phyloP scores from a whole-genome alignment of 2,329 filamentous ascomycete genomes.

The Microsporum audouinii region DNA sequence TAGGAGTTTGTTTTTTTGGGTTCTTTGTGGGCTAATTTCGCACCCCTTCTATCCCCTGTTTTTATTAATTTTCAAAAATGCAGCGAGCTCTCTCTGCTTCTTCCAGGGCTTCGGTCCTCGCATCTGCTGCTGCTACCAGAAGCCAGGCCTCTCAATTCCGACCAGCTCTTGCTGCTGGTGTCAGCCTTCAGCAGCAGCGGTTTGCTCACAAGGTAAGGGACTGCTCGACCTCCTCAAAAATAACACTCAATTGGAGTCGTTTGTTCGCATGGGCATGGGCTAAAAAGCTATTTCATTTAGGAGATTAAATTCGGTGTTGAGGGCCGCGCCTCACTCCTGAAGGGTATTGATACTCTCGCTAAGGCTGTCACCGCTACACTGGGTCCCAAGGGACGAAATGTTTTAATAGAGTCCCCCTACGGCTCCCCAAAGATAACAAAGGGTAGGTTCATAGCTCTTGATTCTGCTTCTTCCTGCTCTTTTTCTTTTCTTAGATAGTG shows the following conservation, averaged over 20 bases:
- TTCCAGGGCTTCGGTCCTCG: conserved; percentile 68
- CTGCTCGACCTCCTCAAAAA: background rate
- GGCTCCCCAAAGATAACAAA: conserved; percentile 99
- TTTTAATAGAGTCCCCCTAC: conserved; percentile 95
- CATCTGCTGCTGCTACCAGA: conserved; percentile 46
- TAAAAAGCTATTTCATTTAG: conserved; percentile 39
- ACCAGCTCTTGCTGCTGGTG: conserved; percentile 40
- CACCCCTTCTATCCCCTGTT: conserved; percentile 18
- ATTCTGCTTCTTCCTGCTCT: background rate
- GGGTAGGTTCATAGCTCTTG: conserved; percentile 46
- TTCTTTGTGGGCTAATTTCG: conserved; percentile 23
- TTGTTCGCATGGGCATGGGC: conserved; percentile 10
- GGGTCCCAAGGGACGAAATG: conserved; percentile 95
- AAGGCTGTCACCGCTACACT: conserved; percentile 93
- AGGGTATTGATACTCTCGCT: conserved; percentile 92
- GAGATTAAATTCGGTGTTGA: conserved; percentile 98
- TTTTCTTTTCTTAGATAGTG: too few relatives aligned
- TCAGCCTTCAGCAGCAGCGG: conserved; percentile 75
- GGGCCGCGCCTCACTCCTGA: conserved; percentile 73
- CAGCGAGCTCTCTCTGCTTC: conserved; percentile 84
- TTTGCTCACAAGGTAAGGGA: conserved; percentile 88
- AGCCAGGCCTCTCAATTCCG: conserved; percentile 53
- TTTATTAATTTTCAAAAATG: conserved; percentile 48
- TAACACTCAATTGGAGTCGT: background rate
- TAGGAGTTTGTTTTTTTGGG: conserved; percentile 18